phyloP scores from a whole-genome alignment of 2,329 filamentous ascomycete genomes.

The Sporothrix protearum region DNA sequence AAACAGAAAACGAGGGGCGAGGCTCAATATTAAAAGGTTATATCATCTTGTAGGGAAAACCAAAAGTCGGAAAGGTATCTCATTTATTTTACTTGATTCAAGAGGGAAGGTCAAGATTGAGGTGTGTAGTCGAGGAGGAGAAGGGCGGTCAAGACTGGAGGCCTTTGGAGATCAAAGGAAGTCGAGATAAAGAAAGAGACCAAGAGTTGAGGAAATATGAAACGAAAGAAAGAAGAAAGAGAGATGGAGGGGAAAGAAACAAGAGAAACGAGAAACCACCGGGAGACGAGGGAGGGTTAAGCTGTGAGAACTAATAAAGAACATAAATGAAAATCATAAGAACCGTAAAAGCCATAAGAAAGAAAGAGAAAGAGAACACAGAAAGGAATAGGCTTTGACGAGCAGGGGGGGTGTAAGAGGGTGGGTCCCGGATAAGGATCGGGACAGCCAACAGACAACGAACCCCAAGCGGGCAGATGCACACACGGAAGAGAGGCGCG shows the following conservation, averaged over 20 bases:
- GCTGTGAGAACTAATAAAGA: neutral
- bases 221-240: constrained; percentile 1
- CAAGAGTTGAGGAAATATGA: neutral
- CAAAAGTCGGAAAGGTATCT: neutral
- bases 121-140: neutral
- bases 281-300: neutral
- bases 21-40: neutral
- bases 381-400: neutral
- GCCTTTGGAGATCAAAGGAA: neutral
- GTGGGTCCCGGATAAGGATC: neutral
- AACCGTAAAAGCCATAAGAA: neutral
- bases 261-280: neutral
- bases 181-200: neutral
- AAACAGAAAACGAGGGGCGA: neutral
- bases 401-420: neutral
- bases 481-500: neutral
- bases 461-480: neutral
- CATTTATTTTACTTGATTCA: neutral
- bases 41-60: neutral
- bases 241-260: neutral
- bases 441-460: neutral
- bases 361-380: neutral
- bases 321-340: neutral
- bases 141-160: neutral
- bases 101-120: neutral